These are phyloP conservation scores for Grigorovia yakushimaensis DNA, from an alignment of 805 yeast species.

Conservation along the genomic window DNA sequence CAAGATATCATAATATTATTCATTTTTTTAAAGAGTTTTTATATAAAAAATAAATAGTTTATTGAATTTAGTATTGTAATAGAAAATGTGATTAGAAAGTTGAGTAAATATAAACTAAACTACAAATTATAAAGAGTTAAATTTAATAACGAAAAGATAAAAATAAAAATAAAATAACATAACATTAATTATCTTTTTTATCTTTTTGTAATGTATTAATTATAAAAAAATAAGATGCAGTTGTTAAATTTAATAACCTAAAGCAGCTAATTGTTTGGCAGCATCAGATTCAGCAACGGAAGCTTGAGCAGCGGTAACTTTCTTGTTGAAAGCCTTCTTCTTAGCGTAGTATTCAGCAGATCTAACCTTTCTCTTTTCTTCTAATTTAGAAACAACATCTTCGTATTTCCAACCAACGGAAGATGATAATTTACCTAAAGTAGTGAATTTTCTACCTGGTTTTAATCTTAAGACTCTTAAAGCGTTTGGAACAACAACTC, in stretches of 20 bases:
- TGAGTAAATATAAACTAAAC: background rate
- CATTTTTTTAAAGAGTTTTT: background rate
- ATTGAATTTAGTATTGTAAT: background rate
- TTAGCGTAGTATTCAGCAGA: slow-evolving; percentile 98
- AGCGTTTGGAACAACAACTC: slow-evolving; percentile 99
- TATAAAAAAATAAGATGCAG: background rate
- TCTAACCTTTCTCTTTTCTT: slow-evolving; percentile 98
- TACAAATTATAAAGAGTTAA: background rate
- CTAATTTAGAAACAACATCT: slow-evolving; percentile 92
- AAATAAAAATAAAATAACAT: too few relatives aligned
- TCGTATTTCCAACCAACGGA: slow-evolving; percentile 99
- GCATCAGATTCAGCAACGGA: slow-evolving; percentile 84
- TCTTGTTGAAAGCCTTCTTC: slow-evolving; percentile 94
- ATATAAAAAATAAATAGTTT: background rate
- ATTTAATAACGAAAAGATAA: background rate
- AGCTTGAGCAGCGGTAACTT: slow-evolving; percentile 78
- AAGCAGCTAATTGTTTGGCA: slow-evolving; percentile 86
- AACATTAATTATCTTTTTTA: too few relatives aligned
- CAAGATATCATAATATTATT: background rate
- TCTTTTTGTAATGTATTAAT: background rate
- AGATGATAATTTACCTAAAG: slow-evolving; percentile 90
- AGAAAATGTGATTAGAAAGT: background rate
- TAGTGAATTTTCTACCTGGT: slow-evolving; percentile 99
- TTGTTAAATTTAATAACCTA: slow-evolving; percentile 75
- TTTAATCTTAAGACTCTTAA: slow-evolving; percentile 97